phyloP scores from a whole-genome alignment of 2,329 filamentous ascomycete species.

The Colletotrichum godetiae region DNA sequence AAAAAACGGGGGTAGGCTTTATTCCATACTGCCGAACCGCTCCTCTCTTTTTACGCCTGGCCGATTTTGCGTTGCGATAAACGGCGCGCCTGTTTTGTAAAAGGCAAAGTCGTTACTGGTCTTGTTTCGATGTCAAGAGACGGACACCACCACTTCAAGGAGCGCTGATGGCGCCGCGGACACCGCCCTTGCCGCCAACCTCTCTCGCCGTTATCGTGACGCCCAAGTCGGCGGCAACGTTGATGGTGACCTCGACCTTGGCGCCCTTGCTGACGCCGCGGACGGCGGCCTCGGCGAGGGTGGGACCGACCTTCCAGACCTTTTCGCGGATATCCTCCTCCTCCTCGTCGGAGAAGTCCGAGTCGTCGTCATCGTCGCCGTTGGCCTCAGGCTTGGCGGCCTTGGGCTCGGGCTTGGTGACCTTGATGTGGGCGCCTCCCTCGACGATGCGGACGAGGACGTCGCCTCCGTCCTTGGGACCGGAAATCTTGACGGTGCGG shows the following conservation, averaged over 20 bases:
- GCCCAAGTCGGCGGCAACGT: conserved; percentile 82
- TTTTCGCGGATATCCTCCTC: conserved; percentile 90
- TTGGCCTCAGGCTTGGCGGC: conserved; percentile 75
- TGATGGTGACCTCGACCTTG: conserved; percentile 95
- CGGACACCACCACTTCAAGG: conserved; percentile 29
- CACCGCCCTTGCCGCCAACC: conserved; percentile 87
- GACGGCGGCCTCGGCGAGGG: conserved; percentile 87
- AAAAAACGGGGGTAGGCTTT: too few species aligned
- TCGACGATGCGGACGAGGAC: conserved; percentile 91
- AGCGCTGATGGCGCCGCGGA: conserved; percentile 69
- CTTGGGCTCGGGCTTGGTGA: conserved; percentile 88
- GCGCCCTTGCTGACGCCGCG: conserved; percentile 86
- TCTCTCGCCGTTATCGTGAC: conserved; percentile 86
- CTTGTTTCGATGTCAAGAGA: neutral
- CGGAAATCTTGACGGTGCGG: conserved; percentile 81
- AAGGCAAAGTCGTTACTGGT: neutral
- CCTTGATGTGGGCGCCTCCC: conserved; percentile 90
- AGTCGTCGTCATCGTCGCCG: conserved; percentile 67
- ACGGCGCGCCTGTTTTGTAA: neutral
- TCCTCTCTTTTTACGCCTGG: conserved; percentile 7
- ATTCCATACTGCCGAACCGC: too few species aligned
- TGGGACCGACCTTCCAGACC: conserved; percentile 87
- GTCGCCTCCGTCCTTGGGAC: conserved; percentile 84
- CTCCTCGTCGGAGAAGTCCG: conserved; percentile 77
- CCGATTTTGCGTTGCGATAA: neutral